Base-by-base conservation (phyloP, 495 filamentous ascomycete genomes). In the Podospora didyma region DNA sequence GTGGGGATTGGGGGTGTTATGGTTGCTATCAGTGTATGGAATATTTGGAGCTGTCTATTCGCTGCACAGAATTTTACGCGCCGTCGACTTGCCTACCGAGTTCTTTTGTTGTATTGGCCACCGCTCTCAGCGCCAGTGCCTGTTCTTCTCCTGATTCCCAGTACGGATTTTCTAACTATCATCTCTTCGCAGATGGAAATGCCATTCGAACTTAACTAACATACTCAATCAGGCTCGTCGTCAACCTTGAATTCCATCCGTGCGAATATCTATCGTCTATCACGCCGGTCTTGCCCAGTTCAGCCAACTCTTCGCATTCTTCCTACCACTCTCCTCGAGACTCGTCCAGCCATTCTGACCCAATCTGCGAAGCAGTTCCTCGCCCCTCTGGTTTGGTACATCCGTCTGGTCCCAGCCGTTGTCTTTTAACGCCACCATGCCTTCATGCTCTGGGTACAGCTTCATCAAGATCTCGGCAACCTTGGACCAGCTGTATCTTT, bases 261-360 rank as follows among this genome's bases (percentile, higher is more conserved):
- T 23, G 12, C 5, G 39, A 47, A 35, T 58, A 31, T 49, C 24
- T 49, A 24, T 64, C 55, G 50, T 57, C 53, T n/a, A 41, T 57
- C 2, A 54, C 54, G 11, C 48, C 54, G 7, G 26, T 19, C 37
- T 52, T 48, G 45, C 57, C 58, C 52, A 66, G 48, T 48, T 39
- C 28, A 62, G 22, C 59, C 58, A 67, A 48, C 64, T 67, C 58
- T 62, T 46, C 1, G 62, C 62, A 17, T 64, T 62, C 35, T 61
- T 60, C 49, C 54, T 59, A 4, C 75, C 60, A n/a, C 64, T 73
- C 16, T 73, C 57, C 60, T 73, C 66, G 26, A 75, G 55, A 1
- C 46, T 61, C 7, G 65, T 72, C 73, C 73, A 76, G 11, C 57
- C 57, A 2, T 53, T 49, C 28, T 69, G 62, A 0, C 70, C 69